These are phyloP conservation scores for Cucurbita argyrosperma DNA, from an alignment of 306 rosid genomes.

Conservation along the genomic window DNA sequence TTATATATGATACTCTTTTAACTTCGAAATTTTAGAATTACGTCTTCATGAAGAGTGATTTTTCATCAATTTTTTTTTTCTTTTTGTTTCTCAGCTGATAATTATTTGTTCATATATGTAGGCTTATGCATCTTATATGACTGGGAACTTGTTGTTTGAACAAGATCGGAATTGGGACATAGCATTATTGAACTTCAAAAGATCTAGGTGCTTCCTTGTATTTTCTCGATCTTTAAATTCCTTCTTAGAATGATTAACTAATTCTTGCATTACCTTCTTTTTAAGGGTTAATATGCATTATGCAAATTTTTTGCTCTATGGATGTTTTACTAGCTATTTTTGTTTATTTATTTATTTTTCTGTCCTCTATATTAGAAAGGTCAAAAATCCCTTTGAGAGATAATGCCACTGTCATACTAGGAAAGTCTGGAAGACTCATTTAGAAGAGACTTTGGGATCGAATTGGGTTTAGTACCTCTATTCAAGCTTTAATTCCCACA, in stretches of 20 bases:
- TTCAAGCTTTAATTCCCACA: not conserved
- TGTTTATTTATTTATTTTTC: not conserved
- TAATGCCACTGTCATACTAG: not conserved
- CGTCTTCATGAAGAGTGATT: not conserved
- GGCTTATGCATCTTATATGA: constrained; percentile 97
- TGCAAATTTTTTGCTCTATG: not conserved
- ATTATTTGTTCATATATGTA: constrained; percentile 11
- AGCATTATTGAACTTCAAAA: constrained; percentile 81
- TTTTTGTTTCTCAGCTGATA: constrained; percentile 1
- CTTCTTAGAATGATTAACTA: not conserved
- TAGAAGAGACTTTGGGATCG: not conserved
- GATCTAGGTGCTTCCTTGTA: constrained; percentile 63
- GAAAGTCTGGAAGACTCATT: not conserved
- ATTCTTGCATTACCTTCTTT: not conserved
- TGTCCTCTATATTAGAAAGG: not conserved
- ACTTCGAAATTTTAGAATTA: not conserved
- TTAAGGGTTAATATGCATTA: not conserved
- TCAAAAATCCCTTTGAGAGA: not conserved
- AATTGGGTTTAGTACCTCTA: not conserved
- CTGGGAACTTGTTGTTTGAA: constrained; percentile 89
- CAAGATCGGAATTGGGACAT: constrained; percentile 90
- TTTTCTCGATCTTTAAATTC: not conserved
- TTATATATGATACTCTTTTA: not conserved
- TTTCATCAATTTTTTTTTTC: not conserved
- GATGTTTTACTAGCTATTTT: not conserved